These are phyloP conservation scores for Sonneratia alba DNA, from an alignment of 345 rosid species.

Conservation along the genomic window DNA sequence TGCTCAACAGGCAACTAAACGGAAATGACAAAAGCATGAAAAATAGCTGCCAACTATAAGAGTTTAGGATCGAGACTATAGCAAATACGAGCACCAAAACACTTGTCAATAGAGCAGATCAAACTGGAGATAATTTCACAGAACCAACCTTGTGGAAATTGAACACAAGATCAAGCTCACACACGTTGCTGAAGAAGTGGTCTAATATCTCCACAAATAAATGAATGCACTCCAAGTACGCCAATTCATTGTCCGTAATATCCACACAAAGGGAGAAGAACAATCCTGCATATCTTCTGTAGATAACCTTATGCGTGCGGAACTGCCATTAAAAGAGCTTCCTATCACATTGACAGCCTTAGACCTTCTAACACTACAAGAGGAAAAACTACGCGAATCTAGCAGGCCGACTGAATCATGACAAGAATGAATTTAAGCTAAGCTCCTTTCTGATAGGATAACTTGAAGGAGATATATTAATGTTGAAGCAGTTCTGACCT, in stretches of 20 bases:
- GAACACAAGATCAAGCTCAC: constrained; percentile 94
- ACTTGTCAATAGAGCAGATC: background rate
- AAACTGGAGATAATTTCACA: background rate
- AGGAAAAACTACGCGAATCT: background rate
- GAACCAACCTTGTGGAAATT: constrained; percentile 82
- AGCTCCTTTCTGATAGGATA: background rate
- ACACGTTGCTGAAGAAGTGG: constrained; percentile 99
- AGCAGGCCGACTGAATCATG: background rate
- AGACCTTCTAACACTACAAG: background rate
- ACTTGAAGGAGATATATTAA: background rate
- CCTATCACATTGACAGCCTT: background rate
- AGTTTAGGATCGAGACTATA: background rate
- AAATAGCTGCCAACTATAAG: background rate
- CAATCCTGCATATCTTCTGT: constrained; percentile 91
- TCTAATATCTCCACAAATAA: constrained; percentile 94
- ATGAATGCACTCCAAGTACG: constrained; percentile 88
- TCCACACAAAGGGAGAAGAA: constrained; percentile 92
- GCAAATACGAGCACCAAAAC: background rate
- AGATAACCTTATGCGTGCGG: constrained; percentile 90
- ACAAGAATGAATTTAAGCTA: background rate
- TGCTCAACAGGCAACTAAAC: background rate
- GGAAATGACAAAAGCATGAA: background rate
- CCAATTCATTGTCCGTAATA: constrained; percentile 89
- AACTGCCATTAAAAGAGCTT: constrained; percentile 38
- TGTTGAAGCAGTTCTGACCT: constrained; percentile 36